Evolutionary conservation across 495 filamentous ascomycete genomes (phyloP), one percentile per base, ranked within the genome.

Genomic region (Hypoxylon fragiforme): DNA sequence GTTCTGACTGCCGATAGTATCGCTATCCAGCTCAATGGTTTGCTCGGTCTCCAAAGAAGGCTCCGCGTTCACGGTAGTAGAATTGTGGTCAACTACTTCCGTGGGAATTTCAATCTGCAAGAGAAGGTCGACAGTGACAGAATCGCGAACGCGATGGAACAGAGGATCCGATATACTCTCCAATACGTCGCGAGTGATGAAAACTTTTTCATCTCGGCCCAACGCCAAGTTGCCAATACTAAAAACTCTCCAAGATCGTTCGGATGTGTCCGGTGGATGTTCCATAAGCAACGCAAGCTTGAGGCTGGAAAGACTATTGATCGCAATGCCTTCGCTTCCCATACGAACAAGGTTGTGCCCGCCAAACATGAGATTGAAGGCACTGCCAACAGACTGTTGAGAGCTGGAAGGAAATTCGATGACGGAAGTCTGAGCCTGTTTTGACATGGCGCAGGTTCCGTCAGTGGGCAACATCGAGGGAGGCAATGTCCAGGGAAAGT

Each of bases 401-500:
- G 83, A 37, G 79, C 72, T 76, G 15, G 86, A 78, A 3, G 91
- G 88, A 67, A 97, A 97, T 12, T 90, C 88, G 5, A 97, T 84
- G 41, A 89, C 84, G 20, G 90, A 80, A 1, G 88, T 88, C 14
- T 82, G 75, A 3, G 70, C 67, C 16, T 73, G 66, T 43, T 68
- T 65, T 13, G 72, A 68, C 30, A 70, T 71, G 15, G 85, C 79
- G 49, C 89, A 92, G 8, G 77, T 85, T 2, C 84, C 92, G 53
- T 94, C 83, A 14, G 74, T 74, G 0, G 90, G 90, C 7, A 96
- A 75, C 37, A 94, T 71, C 36, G 85, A 78, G 2, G 74, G 72
- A 0, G 92, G 91, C 0, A 97, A 73, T 0, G 94, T 96, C 91
- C 92, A 97, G 2, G 94, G 94, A 58, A 89, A 98, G 58, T 89